phyloP scores from a whole-genome alignment of 371 early-diverging fungal species.

The Thermomucor indicae-seudaticae region DNA sequence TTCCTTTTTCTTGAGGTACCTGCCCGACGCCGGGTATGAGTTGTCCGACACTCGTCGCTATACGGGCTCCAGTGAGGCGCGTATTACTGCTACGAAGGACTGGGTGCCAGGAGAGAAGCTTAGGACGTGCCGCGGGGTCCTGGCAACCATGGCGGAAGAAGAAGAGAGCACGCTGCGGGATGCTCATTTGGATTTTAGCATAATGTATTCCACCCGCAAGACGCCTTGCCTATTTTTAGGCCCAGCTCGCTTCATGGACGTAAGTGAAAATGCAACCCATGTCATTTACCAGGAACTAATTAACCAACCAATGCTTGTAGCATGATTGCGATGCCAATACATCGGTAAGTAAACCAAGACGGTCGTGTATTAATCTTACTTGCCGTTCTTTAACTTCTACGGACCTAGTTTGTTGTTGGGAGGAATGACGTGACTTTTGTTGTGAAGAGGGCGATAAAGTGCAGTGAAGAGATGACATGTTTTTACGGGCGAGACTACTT shows the following conservation, averaged over 20 bases:
- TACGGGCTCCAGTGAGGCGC: conserved; percentile 55
- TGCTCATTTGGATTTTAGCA: conserved; percentile 75
- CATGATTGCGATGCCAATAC: conserved; percentile 94
- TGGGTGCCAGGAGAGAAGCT: conserved; percentile 76
- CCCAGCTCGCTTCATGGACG: conserved; percentile 91
- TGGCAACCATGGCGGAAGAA: conserved; percentile 61
- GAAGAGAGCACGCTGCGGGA: conserved; percentile 68
- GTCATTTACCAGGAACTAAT: background rate
- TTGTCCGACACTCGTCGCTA: conserved; percentile 74
- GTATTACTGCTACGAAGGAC: conserved; percentile 72
- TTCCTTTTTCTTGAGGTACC: conserved; percentile 75
- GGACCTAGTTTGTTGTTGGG: conserved; percentile 51
- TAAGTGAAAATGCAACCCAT: conserved; percentile 12
- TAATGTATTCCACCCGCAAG: conserved; percentile 76
- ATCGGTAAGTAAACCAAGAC: conserved; percentile 37
- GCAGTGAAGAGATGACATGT: conserved; percentile 86
- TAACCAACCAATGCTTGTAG: conserved; percentile 23
- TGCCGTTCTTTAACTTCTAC: conserved; percentile 56
- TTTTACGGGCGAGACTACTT: conserved; percentile 89
- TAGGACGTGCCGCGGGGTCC: conserved; percentile 67
- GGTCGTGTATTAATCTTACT: background rate
- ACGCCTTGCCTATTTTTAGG: conserved; percentile 82
- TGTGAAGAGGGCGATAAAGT: conserved; percentile 66
- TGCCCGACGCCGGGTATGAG: conserved; percentile 82
- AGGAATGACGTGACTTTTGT: conserved; percentile 87